phyloP scores from a whole-genome alignment of 805 yeast genomes.

The Candida parachauliodes region DNA sequence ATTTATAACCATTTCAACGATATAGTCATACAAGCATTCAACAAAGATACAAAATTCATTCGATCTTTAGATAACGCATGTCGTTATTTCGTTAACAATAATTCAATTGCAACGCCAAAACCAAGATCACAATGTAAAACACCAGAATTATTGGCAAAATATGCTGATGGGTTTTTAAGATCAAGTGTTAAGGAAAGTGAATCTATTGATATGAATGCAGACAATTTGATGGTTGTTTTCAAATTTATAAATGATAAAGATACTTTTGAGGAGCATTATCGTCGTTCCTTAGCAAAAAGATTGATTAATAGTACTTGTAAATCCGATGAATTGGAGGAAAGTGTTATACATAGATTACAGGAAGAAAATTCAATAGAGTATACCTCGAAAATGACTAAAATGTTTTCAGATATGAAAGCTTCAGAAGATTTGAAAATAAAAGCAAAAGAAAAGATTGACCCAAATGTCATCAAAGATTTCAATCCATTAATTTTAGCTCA shows the following conservation, averaged over 20 bases:
- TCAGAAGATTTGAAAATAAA: constrained; percentile 69
- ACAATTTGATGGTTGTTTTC: constrained; percentile 83
- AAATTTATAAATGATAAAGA: constrained; percentile 90
- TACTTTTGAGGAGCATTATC: constrained; percentile 88
- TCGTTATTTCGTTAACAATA: constrained; percentile 74
- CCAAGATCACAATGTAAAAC: constrained; percentile 67
- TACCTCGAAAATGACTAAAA: constrained; percentile 88
- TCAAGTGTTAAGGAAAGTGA: constrained; percentile 69
- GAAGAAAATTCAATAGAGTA: constrained; percentile 89
- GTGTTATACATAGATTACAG: constrained; percentile 79
- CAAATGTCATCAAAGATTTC: constrained; percentile 42
- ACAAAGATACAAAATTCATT: constrained; percentile 70
- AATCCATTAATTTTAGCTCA: constrained; percentile 79
- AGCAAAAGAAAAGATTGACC: constrained; percentile 29
- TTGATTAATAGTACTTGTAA: constrained; percentile 83
- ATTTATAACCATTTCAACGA: constrained; percentile 66
- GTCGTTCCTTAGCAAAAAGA: constrained; percentile 84
- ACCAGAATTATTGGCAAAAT: constrained; percentile 87
- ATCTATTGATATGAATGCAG: constrained; percentile 70
- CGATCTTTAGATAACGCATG: constrained; percentile 90
- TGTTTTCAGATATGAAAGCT: constrained; percentile 91
- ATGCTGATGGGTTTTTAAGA: constrained; percentile 78
- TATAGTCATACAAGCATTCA: constrained; percentile 65
- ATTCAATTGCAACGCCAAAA: constrained; percentile 70
- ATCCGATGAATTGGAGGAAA: constrained; percentile 80